Percentiles rank a stretch among this genome's conserved stretches.
phyloP scores from a whole-genome alignment of 2,329 filamentous ascomycete species.

The Fonsecaea erecta region DNA sequence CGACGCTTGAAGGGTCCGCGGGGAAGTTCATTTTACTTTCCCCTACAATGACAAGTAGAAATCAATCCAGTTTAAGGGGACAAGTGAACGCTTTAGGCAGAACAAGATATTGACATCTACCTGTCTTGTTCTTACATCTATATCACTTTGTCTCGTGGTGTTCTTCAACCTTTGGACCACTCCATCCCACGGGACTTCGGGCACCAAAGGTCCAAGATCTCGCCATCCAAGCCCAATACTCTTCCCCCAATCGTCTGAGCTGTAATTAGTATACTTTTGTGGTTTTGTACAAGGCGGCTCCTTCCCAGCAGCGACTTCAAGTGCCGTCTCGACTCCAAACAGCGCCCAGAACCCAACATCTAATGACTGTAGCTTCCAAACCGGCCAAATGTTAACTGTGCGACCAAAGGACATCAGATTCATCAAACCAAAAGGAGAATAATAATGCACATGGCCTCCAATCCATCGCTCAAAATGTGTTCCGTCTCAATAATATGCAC shows the following conservation, averaged over 20 bases:
- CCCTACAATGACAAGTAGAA: too few relatives aligned
- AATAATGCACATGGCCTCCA: slow-evolving; percentile 1
- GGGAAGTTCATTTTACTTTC: neutral
- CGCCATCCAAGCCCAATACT: slow-evolving; percentile 11
- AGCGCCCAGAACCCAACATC: neutral
- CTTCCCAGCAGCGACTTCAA: neutral
- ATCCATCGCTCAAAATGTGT: slow-evolving; percentile 10
- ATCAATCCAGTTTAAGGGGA: too few relatives aligned
- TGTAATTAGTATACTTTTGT: slow-evolving; percentile 16
- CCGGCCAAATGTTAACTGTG: slow-evolving; percentile 3
- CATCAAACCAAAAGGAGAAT: neutral
- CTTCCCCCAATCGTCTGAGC: neutral
- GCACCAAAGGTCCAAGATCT: neutral
- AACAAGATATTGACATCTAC: neutral
- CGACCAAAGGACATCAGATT: neutral
- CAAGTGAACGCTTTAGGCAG: too few relatives aligned
- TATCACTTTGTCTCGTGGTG: neutral
- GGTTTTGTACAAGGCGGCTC: slow-evolving; percentile 6
- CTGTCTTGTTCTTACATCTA: neutral
- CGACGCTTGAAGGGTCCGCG: neutral
- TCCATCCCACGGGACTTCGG: neutral
- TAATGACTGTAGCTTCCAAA: neutral
- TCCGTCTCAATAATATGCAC: neutral
- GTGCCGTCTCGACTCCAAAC: neutral
- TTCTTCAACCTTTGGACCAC: neutral